phyloP scores from a whole-genome alignment of 2,329 filamentous ascomycete genomes.

The Seiridium cupressi region DNA sequence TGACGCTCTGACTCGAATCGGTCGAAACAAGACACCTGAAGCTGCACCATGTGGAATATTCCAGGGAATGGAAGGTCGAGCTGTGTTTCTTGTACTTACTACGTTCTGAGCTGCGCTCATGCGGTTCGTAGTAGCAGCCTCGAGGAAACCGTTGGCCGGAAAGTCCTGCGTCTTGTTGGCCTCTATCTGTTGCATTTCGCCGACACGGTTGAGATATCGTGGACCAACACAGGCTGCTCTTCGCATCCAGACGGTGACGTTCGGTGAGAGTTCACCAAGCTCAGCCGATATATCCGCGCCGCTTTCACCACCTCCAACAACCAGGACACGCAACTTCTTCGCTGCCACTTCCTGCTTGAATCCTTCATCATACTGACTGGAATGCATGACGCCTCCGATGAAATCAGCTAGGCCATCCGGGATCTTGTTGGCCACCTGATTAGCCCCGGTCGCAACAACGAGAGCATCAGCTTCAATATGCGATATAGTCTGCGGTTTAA shows the following conservation, averaged over 20 bases:
- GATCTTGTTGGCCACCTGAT: background rate
- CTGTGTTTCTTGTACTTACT: too few species aligned
- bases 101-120: background rate
- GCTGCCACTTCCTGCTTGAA: background rate
- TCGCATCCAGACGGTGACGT: background rate
- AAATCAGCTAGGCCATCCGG: background rate
- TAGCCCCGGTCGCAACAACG: background rate
- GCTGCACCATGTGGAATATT: too few species aligned
- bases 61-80: too few species aligned
- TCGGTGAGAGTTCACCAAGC: background rate
- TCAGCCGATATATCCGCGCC: background rate
- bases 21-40: too few species aligned
- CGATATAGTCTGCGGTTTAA: background rate
- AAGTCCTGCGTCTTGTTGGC: background rate
- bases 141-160: background rate
- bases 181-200: background rate
- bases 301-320: background rate
- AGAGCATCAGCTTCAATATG: background rate
- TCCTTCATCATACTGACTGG: background rate
- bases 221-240: background rate
- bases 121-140: background rate
- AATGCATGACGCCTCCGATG: background rate
- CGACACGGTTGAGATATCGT: background rate
- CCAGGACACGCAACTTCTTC: background rate
- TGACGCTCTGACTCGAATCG: too few species aligned